Percentiles rank a stretch among this genome's conserved stretches.
These are phyloP conservation scores for Camelina laxa DNA, from an alignment of 345 rosid species.

Conservation along the genomic window DNA sequence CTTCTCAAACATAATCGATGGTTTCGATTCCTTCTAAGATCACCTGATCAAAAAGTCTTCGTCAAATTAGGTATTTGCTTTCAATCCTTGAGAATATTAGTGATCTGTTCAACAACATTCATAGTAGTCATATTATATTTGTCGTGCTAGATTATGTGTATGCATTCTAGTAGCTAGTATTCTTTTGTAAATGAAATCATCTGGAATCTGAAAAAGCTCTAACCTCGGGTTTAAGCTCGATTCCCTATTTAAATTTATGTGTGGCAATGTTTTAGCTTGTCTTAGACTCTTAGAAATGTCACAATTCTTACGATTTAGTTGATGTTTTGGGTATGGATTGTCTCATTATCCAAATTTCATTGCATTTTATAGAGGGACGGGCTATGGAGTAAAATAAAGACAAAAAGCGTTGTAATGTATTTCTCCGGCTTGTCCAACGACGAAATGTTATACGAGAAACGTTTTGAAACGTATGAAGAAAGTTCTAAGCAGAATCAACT, in stretches of 20 bases:
- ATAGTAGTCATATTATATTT: not conserved
- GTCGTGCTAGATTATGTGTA: not conserved
- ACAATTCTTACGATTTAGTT: not conserved
- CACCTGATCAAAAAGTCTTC: not conserved
- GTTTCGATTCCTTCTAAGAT: not conserved
- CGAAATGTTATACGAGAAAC: not conserved
- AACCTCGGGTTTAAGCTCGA: not conserved
- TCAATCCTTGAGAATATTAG: not conserved
- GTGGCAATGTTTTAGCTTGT: not conserved
- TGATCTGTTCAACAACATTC: slow-evolving; percentile 3
- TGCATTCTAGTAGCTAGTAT: not conserved
- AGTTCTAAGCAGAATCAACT: slow-evolving; percentile 3
- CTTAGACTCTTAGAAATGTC: not conserved
- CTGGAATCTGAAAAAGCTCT: not conserved
- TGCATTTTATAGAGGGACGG: slow-evolving; percentile 12
- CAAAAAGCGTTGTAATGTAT: slow-evolving; percentile 10
- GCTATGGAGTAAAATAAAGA: not conserved
- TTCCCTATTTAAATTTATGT: not conserved
- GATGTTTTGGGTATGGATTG: not conserved
- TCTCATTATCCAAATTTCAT: not conserved
- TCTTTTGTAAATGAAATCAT: not conserved
- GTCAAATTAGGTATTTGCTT: not conserved
- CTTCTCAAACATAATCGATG: not conserved
- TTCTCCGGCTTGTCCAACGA: not conserved
- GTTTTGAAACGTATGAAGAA: slow-evolving; percentile 22